A percentile compares a stretch with the other conserved stretches of the same genome.
Evolutionary conservation across 192 early-diverging fungal species (phyloP).

Genomic region (Spizellomyces sp.): DNA sequence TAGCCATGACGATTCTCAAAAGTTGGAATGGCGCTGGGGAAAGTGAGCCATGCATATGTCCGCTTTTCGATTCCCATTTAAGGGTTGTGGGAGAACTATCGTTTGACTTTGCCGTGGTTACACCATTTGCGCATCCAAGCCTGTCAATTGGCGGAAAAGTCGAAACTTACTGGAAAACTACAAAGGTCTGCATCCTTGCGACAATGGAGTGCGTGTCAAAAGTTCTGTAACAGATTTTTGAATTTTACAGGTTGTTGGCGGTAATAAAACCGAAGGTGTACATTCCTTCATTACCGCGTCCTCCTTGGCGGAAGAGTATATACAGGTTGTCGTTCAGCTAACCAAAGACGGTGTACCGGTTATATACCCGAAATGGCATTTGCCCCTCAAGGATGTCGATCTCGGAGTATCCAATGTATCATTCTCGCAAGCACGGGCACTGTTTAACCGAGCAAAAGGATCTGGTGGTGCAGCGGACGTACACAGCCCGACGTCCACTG

Average conservation of each 20-base stretch:
- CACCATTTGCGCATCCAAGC: constrained; percentile 84
- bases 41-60: constrained; percentile 48
- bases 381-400: constrained; percentile 25
- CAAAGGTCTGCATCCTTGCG: constrained; percentile 58
- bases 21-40: constrained; percentile 25
- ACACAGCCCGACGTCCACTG: neutral
- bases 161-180: constrained; percentile 99
- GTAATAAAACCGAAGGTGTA: constrained; percentile 33
- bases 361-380: constrained; percentile 74
- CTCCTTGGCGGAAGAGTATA: constrained; percentile 89
- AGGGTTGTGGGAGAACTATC: constrained; percentile 88
- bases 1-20: constrained; percentile 38
- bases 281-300: constrained; percentile 82
- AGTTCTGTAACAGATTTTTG: too few species aligned
- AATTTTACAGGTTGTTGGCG: constrained; percentile 35
- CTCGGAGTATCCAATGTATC: constrained; percentile 66
- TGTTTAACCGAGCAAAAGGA: constrained; percentile 27
- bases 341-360: constrained; percentile 88
- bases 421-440: constrained; percentile 65
- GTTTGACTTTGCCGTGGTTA: constrained; percentile 80
- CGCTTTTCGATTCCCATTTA: constrained; percentile 89
- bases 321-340: constrained; percentile 87
- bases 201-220: neutral
- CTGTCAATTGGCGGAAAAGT: constrained; percentile 94
- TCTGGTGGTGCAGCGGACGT: neutral